Evolutionary conservation across 371 early-diverging fungal genomes (phyloP).

Genomic region (Actinomortierella wolfii): DNA sequence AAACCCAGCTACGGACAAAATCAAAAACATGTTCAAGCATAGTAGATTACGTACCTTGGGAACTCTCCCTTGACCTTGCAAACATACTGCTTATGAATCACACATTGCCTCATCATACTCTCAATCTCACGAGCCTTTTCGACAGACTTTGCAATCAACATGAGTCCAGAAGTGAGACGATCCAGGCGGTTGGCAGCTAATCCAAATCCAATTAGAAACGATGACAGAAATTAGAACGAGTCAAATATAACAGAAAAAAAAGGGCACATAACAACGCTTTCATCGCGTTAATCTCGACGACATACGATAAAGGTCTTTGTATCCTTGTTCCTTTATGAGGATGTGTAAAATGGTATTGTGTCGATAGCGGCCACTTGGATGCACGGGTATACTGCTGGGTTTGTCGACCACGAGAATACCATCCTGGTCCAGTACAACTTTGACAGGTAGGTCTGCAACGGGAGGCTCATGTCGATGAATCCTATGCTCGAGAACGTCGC

Average conservation of each 20-base stretch:
- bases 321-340: conserved; percentile 67
- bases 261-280: too few species aligned
- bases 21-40: background rate
- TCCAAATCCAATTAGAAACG: background rate
- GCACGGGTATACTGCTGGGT: conserved; percentile 88
- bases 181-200: conserved; percentile 89
- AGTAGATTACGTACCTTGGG: conserved; percentile 62
- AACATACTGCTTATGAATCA: conserved; percentile 86
- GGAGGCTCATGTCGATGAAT: conserved; percentile 97
- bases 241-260: conserved; percentile 1
- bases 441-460: conserved; percentile 65
- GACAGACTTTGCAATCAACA: conserved; percentile 76
- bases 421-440: conserved; percentile 67
- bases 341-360: conserved; percentile 88
- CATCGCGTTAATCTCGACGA: background rate
- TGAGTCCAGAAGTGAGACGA: conserved; percentile 90
- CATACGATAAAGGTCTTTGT: conserved; percentile 73
- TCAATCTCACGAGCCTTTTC: conserved; percentile 67
- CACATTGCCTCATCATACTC: conserved; percentile 62
- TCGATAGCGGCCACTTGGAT: conserved; percentile 80
- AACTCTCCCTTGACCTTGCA: conserved; percentile 88
- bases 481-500: conserved; percentile 78
- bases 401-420: conserved; percentile 84
- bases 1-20: too few species aligned
- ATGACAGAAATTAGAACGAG: too few species aligned